These are phyloP conservation scores for Agaricus subrufescens DNA, from an alignment of 768 basidiomycete genomes.

Conservation along the genomic window DNA sequence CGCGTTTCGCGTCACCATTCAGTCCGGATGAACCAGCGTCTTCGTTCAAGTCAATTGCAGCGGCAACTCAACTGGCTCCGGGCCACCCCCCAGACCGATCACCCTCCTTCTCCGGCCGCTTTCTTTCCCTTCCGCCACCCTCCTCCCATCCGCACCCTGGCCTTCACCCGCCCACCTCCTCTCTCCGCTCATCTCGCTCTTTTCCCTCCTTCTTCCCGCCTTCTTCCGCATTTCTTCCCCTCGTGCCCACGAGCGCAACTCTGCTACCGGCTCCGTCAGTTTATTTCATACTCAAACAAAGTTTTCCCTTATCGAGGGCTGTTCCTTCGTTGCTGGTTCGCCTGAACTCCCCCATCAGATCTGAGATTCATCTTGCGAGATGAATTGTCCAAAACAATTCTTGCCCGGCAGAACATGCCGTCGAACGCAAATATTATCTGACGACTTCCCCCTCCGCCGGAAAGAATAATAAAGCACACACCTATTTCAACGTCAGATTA, in stretches of 20 bases:
- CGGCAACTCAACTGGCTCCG: constrained; percentile 11
- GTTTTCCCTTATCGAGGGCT: constrained; percentile 8
- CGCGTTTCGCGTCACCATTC: constrained; percentile 10
- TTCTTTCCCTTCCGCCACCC: constrained; percentile 15
- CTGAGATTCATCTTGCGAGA: constrained; percentile 13
- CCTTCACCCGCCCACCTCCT: constrained; percentile 9
- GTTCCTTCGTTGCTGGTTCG: constrained; percentile 18
- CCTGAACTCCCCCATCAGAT: constrained; percentile 16
- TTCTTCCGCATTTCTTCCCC: neutral
- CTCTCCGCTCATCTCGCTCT: constrained; percentile 6
- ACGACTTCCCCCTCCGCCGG: neutral
- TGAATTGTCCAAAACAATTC: neutral
- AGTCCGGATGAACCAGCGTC: constrained; percentile 9
- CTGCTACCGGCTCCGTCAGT: constrained; percentile 2
- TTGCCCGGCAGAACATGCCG: constrained; percentile 8
- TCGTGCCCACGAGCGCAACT: neutral
- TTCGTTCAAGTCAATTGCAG: constrained; percentile 10
- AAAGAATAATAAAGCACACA: neutral
- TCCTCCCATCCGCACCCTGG: constrained; percentile 16
- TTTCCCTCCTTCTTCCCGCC: constrained; percentile 7
- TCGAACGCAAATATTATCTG: constrained; percentile 2
- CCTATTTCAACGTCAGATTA: neutral
- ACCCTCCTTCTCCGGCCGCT: constrained; percentile 5
- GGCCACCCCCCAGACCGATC: constrained; percentile 1
- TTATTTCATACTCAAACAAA: neutral